Evolutionary conservation across 192 early-diverging fungal species (phyloP), one percentile per base, ranked within the genome.

Genomic region (Funneliformis mosseae): DNA sequence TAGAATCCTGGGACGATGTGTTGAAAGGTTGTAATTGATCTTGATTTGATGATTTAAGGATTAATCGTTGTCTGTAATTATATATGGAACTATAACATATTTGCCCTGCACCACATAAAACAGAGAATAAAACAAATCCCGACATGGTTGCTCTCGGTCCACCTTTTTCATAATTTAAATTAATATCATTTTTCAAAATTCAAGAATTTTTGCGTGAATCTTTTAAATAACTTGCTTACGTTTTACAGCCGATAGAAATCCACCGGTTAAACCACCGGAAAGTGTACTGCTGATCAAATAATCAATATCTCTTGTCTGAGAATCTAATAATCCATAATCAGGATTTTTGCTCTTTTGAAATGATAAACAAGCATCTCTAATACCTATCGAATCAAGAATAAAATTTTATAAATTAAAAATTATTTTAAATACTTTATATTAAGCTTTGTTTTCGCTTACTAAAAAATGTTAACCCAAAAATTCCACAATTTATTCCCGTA

Each of bases 311-410:
- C 74, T 27, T 23, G 28, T 76, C 8, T 76, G 21, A 60, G 18
- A 33, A 39, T 60, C 18, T 42, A 18, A 60, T 76, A 71, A 39
- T n/a, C 38, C 69, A 71, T 43, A 45, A 39, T 39, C 21, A 43
- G 74, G 50, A 38, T 76, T 76, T 28, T 76, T 27, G 5, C 59
- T 76, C 60, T 43, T 55, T 76, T 76, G 74, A 55, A 27, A 60
- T 27, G 38, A 55, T 18, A 76, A 61, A 61, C 23, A 76, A 60
- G 50, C 28, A n/a, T 76, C 74, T 76, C 74, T 27, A 38, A 76
- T 60, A 28, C 74, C 74, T 76, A 38, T 55, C 3, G 60, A 23
- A 75, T 45, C 80, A 46, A 84, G 78, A 62, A 55, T 74, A 42
- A 10, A 71, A 45, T 16, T 68, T 43, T 21, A 43, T 45, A 45